These are phyloP conservation scores for Yamadazyma sp. DNA, from an alignment of 1,139 yeast species.

Conservation along the genomic window DNA sequence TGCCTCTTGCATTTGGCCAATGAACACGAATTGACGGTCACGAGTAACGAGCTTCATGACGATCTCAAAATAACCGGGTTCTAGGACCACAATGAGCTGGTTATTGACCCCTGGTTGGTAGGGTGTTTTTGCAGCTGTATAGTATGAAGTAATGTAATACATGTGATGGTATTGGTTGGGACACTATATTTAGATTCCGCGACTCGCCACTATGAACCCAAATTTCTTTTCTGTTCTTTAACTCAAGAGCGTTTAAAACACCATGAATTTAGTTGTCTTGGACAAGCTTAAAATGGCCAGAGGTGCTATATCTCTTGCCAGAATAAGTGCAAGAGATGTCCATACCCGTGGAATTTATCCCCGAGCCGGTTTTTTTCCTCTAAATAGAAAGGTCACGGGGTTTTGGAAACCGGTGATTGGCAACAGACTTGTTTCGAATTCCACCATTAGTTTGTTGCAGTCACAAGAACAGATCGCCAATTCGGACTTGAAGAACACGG, in stretches of 20 bases:
- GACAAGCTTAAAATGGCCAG: slow-evolving; percentile 1
- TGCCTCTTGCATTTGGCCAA: slow-evolving; percentile 85
- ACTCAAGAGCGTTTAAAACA: not conserved
- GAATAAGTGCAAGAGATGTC: not conserved
- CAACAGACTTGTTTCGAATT: slow-evolving; percentile 12
- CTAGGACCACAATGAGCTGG: slow-evolving; percentile 9
- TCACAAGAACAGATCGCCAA: slow-evolving; percentile 83
- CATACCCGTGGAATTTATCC: not conserved
- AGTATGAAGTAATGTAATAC: no score
- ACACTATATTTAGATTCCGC: not conserved
- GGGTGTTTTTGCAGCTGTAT: not conserved
- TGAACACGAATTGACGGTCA: slow-evolving; percentile 75
- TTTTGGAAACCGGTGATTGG: not conserved
- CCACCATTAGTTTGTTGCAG: slow-evolving; percentile 48
- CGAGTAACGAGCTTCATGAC: slow-evolving; percentile 52
- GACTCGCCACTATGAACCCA: not conserved
- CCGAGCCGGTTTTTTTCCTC: not conserved
- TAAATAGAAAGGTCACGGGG: not conserved
- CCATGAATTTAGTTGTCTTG: not conserved
- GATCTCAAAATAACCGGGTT: slow-evolving; percentile 57
- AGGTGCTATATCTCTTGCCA: not conserved
- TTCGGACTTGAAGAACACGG: slow-evolving; percentile 62
- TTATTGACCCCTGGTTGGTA: not conserved
- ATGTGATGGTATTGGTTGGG: not conserved
- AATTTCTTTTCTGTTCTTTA: not conserved